A percentile compares a stretch with the other conserved stretches of the same genome.
phyloP scores from a whole-genome alignment of 2,329 filamentous ascomycete genomes.

The Arachnomyces sp. region DNA sequence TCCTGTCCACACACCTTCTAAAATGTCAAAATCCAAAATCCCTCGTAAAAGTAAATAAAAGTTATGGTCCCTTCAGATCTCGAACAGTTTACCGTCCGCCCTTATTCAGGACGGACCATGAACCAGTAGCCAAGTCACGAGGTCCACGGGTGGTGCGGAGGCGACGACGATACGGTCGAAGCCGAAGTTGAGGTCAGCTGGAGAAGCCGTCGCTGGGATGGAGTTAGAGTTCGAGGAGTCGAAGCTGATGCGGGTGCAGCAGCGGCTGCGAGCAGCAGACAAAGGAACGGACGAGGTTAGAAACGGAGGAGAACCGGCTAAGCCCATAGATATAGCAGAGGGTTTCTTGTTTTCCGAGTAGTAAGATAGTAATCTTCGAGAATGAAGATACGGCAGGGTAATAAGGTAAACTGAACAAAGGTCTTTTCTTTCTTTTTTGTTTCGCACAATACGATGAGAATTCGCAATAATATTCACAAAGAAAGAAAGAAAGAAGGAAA shows the following conservation, averaged over 20 bases:
- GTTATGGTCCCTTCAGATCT: too few species aligned
- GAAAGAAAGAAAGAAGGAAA: too few species aligned
- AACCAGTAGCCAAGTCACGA: constrained; percentile 41
- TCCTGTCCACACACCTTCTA: too few species aligned
- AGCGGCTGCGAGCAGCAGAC: constrained; percentile 21
- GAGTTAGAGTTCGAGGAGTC: constrained; percentile 8
- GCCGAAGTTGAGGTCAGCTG: not conserved
- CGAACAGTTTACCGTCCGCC: constrained; percentile 41
- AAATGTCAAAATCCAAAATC: too few species aligned
- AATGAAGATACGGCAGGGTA: constrained; percentile 23
- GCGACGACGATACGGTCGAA: constrained; percentile 14
- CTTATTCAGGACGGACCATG: constrained; percentile 45
- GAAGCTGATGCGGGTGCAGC: constrained; percentile 12
- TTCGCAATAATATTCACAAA: too few species aligned
- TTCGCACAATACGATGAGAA: too few species aligned
- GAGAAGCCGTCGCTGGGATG: too few species aligned
- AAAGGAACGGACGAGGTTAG: constrained; percentile 16
- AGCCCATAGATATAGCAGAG: constrained; percentile 16
- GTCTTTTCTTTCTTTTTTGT: too few species aligned
- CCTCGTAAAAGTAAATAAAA: too few species aligned
- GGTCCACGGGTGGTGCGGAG: constrained; percentile 19
- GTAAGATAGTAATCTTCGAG: too few species aligned
- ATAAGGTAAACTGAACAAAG: constrained; percentile 23
- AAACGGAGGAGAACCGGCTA: constrained; percentile 17
- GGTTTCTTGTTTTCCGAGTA: constrained; percentile 3